Conservation (phyloP, 805 yeast species). For the Lachancea sp. region DNA sequence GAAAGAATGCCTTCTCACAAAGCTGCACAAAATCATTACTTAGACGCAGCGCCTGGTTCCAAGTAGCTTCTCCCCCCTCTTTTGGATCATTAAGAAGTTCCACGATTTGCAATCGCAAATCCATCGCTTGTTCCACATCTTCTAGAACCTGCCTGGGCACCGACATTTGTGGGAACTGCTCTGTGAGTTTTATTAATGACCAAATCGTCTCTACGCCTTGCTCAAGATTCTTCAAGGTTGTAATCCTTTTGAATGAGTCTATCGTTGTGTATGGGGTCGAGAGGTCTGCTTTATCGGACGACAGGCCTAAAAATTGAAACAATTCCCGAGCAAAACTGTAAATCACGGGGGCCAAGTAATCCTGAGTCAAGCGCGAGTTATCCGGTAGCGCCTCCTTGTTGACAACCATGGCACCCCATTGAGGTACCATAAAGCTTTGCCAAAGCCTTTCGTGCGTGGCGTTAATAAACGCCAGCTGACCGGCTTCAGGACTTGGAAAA, state of each 20-base stretch:
- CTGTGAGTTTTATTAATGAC: slow-evolving; percentile 63
- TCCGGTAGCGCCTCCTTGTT: slow-evolving; percentile 31
- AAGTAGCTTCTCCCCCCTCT: slow-evolving; percentile 27
- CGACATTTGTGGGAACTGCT: slow-evolving; percentile 69
- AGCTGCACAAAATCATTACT: slow-evolving; percentile 41
- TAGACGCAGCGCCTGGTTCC: slow-evolving; percentile 48
- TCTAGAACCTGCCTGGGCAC: slow-evolving; percentile 66
- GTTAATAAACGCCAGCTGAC: slow-evolving; percentile 39
- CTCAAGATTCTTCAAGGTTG: slow-evolving; percentile 51
- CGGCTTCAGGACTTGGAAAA: slow-evolving; percentile 26
- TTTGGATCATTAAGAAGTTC: slow-evolving; percentile 28
- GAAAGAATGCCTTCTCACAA: slow-evolving; percentile 74
- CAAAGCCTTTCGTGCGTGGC: slow-evolving; percentile 14
- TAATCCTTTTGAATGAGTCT: slow-evolving; percentile 58
- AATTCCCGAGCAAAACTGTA: slow-evolving; percentile 71
- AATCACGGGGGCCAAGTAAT: slow-evolving; percentile 50
- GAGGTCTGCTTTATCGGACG: slow-evolving; percentile 42
- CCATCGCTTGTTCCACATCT: slow-evolving; percentile 50
- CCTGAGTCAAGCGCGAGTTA: slow-evolving; percentile 32
- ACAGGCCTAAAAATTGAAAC: slow-evolving; percentile 65
- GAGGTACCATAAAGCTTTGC: slow-evolving; percentile 62
- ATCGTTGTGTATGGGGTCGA: slow-evolving; percentile 52
- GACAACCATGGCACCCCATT: slow-evolving; percentile 67
- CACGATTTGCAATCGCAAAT: slow-evolving; percentile 29
- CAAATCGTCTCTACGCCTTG: slow-evolving; percentile 62